Percentiles rank a stretch among this genome's conserved stretches.
These are phyloP conservation scores for Nidula microcarpa DNA, from an alignment of 768 basidiomycete species.

Conservation along the genomic window DNA sequence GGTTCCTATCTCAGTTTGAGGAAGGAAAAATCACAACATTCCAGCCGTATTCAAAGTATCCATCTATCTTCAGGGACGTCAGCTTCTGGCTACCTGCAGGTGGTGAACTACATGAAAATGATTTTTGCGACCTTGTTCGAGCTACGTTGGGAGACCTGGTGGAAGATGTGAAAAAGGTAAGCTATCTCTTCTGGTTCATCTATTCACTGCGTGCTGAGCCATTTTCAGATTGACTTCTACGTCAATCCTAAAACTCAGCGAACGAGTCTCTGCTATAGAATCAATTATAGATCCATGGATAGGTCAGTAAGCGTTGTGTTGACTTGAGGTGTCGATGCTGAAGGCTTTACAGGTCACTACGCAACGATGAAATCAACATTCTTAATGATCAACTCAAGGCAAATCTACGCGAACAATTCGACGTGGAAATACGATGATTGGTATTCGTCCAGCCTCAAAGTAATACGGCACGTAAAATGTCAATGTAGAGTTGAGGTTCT, in stretches of 20 bases:
- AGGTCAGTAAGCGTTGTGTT: slow-evolving; percentile 41
- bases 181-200: not conserved
- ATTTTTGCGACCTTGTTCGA: slow-evolving; percentile 93
- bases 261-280: slow-evolving; percentile 80
- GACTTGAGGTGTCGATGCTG: no score
- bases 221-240: slow-evolving; percentile 81
- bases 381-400: slow-evolving; percentile 63
- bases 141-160: slow-evolving; percentile 91
- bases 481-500: slow-evolving; percentile 1
- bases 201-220: not conserved
- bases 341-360: slow-evolving; percentile 57
- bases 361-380: slow-evolving; percentile 86
- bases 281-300: slow-evolving; percentile 97
- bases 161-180: slow-evolving; percentile 83
- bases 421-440: slow-evolving; percentile 83
- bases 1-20: slow-evolving; percentile 86
- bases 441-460: no score
- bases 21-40: slow-evolving; percentile 77
- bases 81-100: slow-evolving; percentile 84
- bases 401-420: slow-evolving; percentile 55
- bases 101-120: slow-evolving; percentile 81
- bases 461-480: no score
- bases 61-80: slow-evolving; percentile 90
- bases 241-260: slow-evolving; percentile 82
- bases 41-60: slow-evolving; percentile 90